Percentiles rank a stretch among this genome's conserved stretches.
Evolutionary conservation across 352 stramenopile genomes (phyloP).

Genomic region (Globisporangium irregulare): DNA sequence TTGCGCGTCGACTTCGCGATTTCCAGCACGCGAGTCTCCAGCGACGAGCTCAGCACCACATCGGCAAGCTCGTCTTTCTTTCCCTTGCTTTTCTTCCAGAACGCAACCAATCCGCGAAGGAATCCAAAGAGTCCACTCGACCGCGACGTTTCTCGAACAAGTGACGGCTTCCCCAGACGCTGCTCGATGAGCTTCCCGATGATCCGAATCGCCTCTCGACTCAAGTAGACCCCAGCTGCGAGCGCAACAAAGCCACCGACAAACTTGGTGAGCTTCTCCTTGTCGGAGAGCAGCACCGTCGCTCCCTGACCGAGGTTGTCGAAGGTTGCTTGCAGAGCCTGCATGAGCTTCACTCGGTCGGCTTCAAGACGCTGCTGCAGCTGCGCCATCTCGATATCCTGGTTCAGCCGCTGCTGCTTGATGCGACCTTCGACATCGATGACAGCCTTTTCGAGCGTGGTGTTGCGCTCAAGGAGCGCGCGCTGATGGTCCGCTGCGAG

Average conservation of each 20-base stretch:
- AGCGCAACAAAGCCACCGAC: slow-evolving; percentile 57
- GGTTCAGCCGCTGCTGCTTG: slow-evolving; percentile 62
- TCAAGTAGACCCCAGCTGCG: slow-evolving; percentile 58
- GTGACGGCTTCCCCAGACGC: slow-evolving; percentile 62
- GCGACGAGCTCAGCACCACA: slow-evolving; percentile 46
- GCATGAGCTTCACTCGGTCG: slow-evolving; percentile 61
- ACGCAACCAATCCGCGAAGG: slow-evolving; percentile 22
- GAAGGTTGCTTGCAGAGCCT: slow-evolving; percentile 62
- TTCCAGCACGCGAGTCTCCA: slow-evolving; percentile 64
- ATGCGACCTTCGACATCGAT: slow-evolving; percentile 70
- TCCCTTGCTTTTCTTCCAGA: slow-evolving; percentile 24
- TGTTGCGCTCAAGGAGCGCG: slow-evolving; percentile 56
- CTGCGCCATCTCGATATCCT: slow-evolving; percentile 72
- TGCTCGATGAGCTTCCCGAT: slow-evolving; percentile 58
- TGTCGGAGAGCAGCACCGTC: slow-evolving; percentile 51
- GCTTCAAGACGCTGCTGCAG: slow-evolving; percentile 57
- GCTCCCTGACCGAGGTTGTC: slow-evolving; percentile 64
- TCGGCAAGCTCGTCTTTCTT: slow-evolving; percentile 49
- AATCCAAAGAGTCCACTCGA: slow-evolving; percentile 46
- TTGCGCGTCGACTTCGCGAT: slow-evolving; percentile 64
- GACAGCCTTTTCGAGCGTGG: slow-evolving; percentile 51
- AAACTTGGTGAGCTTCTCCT: slow-evolving; percentile 57
- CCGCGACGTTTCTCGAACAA: slow-evolving; percentile 68
- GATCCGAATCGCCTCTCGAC: slow-evolving; percentile 58
- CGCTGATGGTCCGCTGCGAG: slow-evolving; percentile 43